phyloP scores from a whole-genome alignment of 495 filamentous ascomycete species.

The Trichocladium uniseriatum region DNA sequence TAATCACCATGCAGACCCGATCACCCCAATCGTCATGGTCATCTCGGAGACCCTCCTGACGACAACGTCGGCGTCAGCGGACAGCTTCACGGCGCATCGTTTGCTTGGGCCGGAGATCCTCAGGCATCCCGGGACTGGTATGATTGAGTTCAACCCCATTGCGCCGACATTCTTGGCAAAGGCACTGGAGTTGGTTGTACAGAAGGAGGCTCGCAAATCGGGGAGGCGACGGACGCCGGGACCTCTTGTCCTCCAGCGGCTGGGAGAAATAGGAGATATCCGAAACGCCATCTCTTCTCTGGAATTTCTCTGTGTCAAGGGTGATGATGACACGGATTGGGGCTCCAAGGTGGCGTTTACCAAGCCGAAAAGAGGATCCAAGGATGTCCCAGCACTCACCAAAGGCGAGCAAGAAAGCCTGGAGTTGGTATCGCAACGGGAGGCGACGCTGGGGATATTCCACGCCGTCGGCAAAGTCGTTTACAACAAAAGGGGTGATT shows the following conservation, averaged over 20 bases:
- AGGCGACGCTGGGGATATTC: conserved; percentile 83
- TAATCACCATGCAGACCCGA: conserved; percentile 25
- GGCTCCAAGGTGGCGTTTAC: conserved; percentile 54
- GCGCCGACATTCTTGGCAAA: conserved; percentile 79
- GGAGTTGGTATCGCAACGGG: conserved; percentile 68
- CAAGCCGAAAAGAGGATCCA: conserved; percentile 50
- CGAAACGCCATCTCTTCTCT: conserved; percentile 82
- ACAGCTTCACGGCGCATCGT: conserved; percentile 84
- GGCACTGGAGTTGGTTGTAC: conserved; percentile 67
- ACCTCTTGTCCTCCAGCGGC: conserved; percentile 57
- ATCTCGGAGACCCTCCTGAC: conserved; percentile 79
- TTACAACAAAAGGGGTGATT: conserved; percentile 74
- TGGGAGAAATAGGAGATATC: conserved; percentile 82
- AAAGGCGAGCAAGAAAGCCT: conserved; percentile 63
- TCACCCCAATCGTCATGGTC: conserved; percentile 76
- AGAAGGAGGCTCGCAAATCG: conserved; percentile 68
- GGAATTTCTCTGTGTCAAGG: conserved; percentile 79
- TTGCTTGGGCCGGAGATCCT: conserved; percentile 78
- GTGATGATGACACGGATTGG: conserved; percentile 55
- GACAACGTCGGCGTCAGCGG: conserved; percentile 62
- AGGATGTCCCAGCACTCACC: conserved; percentile 50
- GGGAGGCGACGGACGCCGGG: conserved; percentile 59
- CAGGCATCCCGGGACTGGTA: conserved; percentile 60
- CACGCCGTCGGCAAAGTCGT: conserved; percentile 93
- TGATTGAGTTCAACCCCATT: conserved; percentile 86